Evolutionary conservation across 2,329 filamentous ascomycete genomes (phyloP).

Genomic region (Cladosporium sp.): DNA sequence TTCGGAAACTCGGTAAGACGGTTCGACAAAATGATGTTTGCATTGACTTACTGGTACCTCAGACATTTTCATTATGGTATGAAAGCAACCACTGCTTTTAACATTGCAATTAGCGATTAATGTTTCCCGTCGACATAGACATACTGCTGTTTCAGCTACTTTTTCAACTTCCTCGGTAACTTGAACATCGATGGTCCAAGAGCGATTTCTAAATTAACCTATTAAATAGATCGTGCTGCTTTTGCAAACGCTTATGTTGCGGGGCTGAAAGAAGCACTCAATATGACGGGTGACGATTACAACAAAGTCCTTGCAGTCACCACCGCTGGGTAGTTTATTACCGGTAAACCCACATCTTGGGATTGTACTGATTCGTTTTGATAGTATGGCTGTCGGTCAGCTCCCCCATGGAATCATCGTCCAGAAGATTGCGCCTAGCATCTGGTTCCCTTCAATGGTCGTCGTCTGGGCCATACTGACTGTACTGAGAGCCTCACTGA

Average conservation of each 20-base stretch:
- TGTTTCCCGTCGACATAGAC: not conserved
- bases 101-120: not conserved
- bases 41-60: not conserved
- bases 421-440: constrained; percentile 31
- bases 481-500: constrained; percentile 32
- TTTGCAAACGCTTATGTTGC: constrained; percentile 41
- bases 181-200: not conserved
- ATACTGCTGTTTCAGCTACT: not conserved
- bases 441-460: constrained; percentile 39
- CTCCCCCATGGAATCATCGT: constrained; percentile 30
- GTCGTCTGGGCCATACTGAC: constrained; percentile 43
- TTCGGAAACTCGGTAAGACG: not conserved
- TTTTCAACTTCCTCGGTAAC: not conserved
- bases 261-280: constrained; percentile 44
- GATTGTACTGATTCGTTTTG: not conserved
- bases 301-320: constrained; percentile 37
- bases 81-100: not conserved
- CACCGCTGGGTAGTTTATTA: constrained; percentile 29
- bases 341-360: not conserved
- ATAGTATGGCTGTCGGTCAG: constrained; percentile 24
- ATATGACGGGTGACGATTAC: constrained; percentile 40
- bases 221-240: constrained; percentile 24
- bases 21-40: not conserved
- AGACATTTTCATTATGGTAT: not conserved
- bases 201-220: not conserved